phyloP scores from a whole-genome alignment of 129 eudicot genomes.

The Glebionis coronaria region DNA sequence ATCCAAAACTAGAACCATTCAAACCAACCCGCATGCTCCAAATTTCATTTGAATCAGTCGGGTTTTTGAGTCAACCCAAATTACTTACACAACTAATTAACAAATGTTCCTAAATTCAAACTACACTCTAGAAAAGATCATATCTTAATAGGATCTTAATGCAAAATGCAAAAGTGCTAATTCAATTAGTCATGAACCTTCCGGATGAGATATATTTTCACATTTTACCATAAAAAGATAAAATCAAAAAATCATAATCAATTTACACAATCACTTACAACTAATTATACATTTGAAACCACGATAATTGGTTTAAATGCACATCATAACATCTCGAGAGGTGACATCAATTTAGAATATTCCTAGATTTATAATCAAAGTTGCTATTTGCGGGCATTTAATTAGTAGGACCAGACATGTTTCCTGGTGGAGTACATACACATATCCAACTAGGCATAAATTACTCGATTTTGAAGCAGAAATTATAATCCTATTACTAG shows the following conservation, averaged over 20 bases:
- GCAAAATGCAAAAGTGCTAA: background rate
- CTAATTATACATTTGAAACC: background rate
- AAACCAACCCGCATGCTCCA: background rate
- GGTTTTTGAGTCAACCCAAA: slow-evolving; percentile 1
- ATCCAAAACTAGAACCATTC: background rate
- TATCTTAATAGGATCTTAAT: slow-evolving; percentile 7
- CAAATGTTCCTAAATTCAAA: background rate
- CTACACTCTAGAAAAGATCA: background rate
- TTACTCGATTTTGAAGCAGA: slow-evolving; percentile 9
- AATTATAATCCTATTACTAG: background rate
- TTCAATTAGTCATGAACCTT: background rate
- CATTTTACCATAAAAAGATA: background rate
- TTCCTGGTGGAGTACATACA: slow-evolving; percentile 12
- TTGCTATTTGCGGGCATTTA: slow-evolving; percentile 14
- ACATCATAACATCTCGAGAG: slow-evolving; percentile 1
- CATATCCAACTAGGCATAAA: slow-evolving; percentile 4
- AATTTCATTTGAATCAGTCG: background rate
- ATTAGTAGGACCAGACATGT: slow-evolving; percentile 22
- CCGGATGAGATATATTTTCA: background rate
- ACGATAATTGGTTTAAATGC: background rate
- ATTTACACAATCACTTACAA: background rate
- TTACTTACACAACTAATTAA: background rate
- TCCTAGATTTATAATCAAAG: background rate
- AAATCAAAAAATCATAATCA: background rate
- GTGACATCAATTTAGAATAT: background rate